phyloP scores from a whole-genome alignment of 345 rosid species.

The Brassica napus region Da-Ae NC_063443.1:11071501-11072000 shows the following conservation, averaged over 20 bases:
- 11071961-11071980: conserved; percentile 89
- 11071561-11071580: conserved; percentile 91
- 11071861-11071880: conserved; percentile 71
- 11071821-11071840: conserved; percentile 79
- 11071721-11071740: not conserved
- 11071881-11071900: conserved; percentile 56
- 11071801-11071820: conserved; percentile 70
- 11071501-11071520: conserved; percentile 89
- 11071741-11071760: not conserved
- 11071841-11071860: conserved; percentile 77
- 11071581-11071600: conserved; percentile 69
- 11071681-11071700: conserved; percentile 1
- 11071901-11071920: conserved; percentile 45
- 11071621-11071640: conserved; percentile 58
- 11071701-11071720: not conserved
- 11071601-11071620: conserved; percentile 70
- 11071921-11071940: conserved; percentile 45
- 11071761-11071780: conserved; percentile 1
- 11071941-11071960: conserved; percentile 59
- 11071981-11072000: conserved; percentile 89
- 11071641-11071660: conserved; percentile 43
- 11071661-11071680: not conserved
- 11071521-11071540: conserved; percentile 84
- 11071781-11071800: conserved; percentile 84
- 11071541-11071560: conserved; percentile 94